A percentile compares a stretch with the other conserved stretches of the same genome.
Evolutionary conservation across 2,329 filamentous ascomycete genomes (phyloP).

Genomic region (Endoconidiophora polonica): DNA sequence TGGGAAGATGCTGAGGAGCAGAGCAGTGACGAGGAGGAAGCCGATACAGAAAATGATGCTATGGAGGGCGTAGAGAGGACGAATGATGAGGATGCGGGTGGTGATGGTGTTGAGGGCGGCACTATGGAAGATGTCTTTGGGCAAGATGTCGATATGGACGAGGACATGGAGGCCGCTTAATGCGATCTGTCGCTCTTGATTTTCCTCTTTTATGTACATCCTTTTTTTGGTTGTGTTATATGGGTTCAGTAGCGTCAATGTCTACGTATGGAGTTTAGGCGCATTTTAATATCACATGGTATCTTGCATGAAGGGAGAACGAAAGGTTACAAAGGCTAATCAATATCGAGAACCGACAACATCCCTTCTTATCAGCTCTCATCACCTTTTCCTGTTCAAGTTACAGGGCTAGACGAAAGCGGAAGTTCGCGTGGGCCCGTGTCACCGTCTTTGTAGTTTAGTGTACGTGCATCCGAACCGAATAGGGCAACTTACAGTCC

Average conservation of each 20-base stretch:
- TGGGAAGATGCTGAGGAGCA: constrained; percentile 33
- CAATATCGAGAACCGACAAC: too few species aligned
- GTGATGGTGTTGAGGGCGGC: constrained; percentile 32
- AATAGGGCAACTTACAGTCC: too few species aligned
- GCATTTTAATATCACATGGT: background rate
- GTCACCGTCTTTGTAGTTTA: too few species aligned
- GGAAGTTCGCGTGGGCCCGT: too few species aligned
- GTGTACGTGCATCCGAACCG: too few species aligned
- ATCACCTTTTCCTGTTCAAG: too few species aligned
- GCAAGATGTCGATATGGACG: constrained; percentile 35
- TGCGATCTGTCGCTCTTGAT: background rate
- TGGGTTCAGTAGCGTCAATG: background rate
- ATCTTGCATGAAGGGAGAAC: too few species aligned
- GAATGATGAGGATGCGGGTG: constrained; percentile 26
- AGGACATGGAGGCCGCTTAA: constrained; percentile 31
- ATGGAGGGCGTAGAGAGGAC: constrained; percentile 32
- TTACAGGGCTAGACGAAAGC: too few species aligned
- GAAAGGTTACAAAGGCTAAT: too few species aligned
- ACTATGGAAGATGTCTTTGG: constrained; percentile 39
- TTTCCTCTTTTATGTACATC: background rate
- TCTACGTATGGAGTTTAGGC: constrained; percentile 8
- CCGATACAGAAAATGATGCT: constrained; percentile 25
- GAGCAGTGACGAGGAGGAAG: constrained; percentile 25
- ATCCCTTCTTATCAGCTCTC: too few species aligned
- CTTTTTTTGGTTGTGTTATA: constrained; percentile 1